Evolutionary conservation across 163 green algal genomes (phyloP), one percentile per base, ranked within the genome.

Genomic region (Picocystis sp.): DNA sequence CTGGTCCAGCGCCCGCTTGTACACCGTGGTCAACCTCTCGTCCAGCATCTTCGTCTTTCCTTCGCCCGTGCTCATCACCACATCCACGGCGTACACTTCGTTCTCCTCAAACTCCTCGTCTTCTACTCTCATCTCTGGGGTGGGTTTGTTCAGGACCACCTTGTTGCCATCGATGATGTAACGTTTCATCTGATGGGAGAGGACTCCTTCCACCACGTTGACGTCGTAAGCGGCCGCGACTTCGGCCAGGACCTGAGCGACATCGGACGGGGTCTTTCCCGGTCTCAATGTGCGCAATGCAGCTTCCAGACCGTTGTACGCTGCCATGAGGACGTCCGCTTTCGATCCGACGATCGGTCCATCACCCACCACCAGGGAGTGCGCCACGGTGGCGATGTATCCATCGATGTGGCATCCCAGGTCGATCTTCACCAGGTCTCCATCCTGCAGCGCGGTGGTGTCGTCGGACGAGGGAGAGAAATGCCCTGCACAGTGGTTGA

Each of bases 51-150:
- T 65, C 23, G 72, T 49, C 73, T 95, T 94, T 58, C 90, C 90
- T 57, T 95, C 86, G 22, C 86, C 80, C 3, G 69, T 81, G 66
- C 56, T 80, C 38, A 94, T 73, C 13, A 96, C 77, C 23, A 97
- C 86, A 69, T 99, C 89, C 12, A 99, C 74, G 11, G 83, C 86
- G 33, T 94, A 99, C 46, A 95, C 89, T 71, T 97, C 90, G 56
- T 94, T 91, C 55, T 88, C 81, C 70, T 93, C 82, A 71, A 97
- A 95, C 67, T 92, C 78, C 1, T 47, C 60, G 23, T 96, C 84
- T 48, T 96, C 88, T 22, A 89, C 80, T 62, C 79, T 49, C 24
- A 51, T 41, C 42, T 97, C 89, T 1, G 83, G 69, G 17, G 59
- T 69, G 15, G 78, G 67, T 58, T 76, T 78, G 73, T 90, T 93